Conservation (phyloP, 345 rosid genomes). For the Conringia planisiliqua region DNA sequence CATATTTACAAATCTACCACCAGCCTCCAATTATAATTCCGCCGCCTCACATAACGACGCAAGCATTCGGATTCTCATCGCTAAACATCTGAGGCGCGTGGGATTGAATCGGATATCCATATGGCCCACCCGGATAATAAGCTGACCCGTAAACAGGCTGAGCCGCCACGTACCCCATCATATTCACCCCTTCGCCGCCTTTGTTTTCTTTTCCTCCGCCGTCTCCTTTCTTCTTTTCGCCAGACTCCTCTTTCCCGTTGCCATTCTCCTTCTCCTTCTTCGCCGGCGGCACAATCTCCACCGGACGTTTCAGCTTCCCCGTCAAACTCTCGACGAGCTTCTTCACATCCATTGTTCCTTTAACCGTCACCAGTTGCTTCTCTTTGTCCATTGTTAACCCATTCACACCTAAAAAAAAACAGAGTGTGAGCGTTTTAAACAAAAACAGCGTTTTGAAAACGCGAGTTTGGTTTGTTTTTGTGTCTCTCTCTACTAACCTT, state of each 20-base stretch:
- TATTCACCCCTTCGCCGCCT: constrained; percentile 36
- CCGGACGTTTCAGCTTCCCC: constrained; percentile 53
- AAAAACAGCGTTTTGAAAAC: neutral
- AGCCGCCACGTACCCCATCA: constrained; percentile 41
- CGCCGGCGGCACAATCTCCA: constrained; percentile 70
- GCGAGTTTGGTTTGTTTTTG: neutral
- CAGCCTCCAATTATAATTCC: neutral
- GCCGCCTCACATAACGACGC: constrained; percentile 41
- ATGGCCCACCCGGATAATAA: constrained; percentile 27
- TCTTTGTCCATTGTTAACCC: constrained; percentile 45
- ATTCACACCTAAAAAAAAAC: constrained; percentile 46
- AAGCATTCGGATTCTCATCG: constrained; percentile 67
- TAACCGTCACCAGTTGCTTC: constrained; percentile 66
- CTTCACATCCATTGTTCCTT: constrained; percentile 71
- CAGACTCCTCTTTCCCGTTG: constrained; percentile 20
- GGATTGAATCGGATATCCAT: constrained; percentile 24
- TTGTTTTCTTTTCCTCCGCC: constrained; percentile 31
- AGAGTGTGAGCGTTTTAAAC: neutral
- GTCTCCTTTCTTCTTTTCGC: constrained; percentile 31
- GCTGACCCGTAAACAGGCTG: constrained; percentile 42
- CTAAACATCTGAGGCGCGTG: constrained; percentile 51
- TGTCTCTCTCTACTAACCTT: constrained; percentile 35
- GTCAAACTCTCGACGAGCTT: constrained; percentile 40
- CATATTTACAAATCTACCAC: neutral
- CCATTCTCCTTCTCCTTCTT: constrained; percentile 48